A percentile compares a stretch with the other conserved stretches of the same genome.
Evolutionary conservation across 2,329 filamentous ascomycete species (phyloP).

Genomic region (Alternaria dauci): DNA sequence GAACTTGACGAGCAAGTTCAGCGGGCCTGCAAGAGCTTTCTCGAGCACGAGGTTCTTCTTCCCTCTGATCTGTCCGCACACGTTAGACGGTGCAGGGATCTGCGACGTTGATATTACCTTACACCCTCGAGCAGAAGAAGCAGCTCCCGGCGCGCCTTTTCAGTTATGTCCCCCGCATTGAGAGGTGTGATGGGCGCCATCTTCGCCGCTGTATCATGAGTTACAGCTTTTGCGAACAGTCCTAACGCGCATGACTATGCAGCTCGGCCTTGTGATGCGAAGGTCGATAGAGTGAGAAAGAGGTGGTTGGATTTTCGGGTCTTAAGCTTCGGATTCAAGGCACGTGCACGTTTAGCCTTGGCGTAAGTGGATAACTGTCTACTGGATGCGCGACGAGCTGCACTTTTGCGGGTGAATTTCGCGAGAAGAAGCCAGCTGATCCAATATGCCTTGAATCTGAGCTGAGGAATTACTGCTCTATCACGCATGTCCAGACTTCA

Average conservation of each 20-base stretch:
- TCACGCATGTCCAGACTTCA: neutral
- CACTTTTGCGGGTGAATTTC: neutral
- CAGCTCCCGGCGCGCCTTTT: conserved; percentile 86
- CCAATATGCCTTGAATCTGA: neutral
- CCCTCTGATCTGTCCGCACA: conserved; percentile 77
- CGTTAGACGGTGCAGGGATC: conserved; percentile 44
- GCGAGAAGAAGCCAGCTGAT: too few species aligned
- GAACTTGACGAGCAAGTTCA: conserved; percentile 93
- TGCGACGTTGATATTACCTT: conserved; percentile 63
- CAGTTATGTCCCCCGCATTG: conserved; percentile 77
- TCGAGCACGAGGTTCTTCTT: conserved; percentile 99
- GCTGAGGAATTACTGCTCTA: neutral
- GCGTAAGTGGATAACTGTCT: neutral
- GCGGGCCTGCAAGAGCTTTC: conserved; percentile 84
- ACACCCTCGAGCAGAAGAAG: conserved; percentile 93
- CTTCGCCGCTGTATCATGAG: conserved; percentile 17
- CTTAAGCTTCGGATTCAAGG: conserved; percentile 19
- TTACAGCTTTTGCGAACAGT: conserved; percentile 13
- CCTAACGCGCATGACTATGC: conserved; percentile 18
- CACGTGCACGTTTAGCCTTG: conserved; percentile 29
- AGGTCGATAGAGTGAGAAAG: conserved; percentile 10
- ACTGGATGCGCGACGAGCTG: neutral
- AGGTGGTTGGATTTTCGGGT: conserved; percentile 9
- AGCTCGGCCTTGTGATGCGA: conserved; percentile 12
- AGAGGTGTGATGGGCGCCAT: conserved; percentile 77